Conservation (phyloP, 1,139 yeast species). For the Fermentozyma sake region DNA sequence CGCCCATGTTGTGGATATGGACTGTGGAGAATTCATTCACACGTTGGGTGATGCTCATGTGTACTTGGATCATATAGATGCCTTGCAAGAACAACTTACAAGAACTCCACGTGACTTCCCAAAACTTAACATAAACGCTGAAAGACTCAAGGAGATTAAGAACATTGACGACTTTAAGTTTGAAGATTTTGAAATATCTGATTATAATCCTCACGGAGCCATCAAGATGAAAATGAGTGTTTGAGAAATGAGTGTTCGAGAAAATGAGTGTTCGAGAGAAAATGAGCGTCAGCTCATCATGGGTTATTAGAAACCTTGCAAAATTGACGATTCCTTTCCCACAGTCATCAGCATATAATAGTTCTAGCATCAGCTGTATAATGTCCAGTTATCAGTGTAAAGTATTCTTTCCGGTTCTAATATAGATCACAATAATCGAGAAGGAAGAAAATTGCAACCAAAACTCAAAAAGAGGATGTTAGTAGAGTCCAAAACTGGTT, state of each 20-base stretch:
- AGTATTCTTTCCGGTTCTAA: too few relatives aligned
- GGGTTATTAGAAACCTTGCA: too few relatives aligned
- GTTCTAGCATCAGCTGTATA: too few relatives aligned
- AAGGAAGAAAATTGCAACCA: too few relatives aligned
- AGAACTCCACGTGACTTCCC: slow-evolving; percentile 83
- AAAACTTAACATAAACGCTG: slow-evolving; percentile 61
- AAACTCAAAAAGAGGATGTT: too few relatives aligned
- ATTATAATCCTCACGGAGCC: slow-evolving; percentile 75
- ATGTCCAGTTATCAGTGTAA: too few relatives aligned
- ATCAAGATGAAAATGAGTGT: slow-evolving; percentile 86
- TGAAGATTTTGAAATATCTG: slow-evolving; percentile 80
- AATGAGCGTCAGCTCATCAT: too few relatives aligned
- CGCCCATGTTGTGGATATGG: slow-evolving; percentile 90
- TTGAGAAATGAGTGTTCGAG: slow-evolving; percentile 13
- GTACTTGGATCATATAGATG: slow-evolving; percentile 87
- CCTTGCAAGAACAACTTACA: slow-evolving; percentile 69
- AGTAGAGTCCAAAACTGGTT: too few relatives aligned
- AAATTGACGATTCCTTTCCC: too few relatives aligned
- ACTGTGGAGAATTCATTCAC: slow-evolving; percentile 91
- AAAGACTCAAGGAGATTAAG: slow-evolving; percentile 42
- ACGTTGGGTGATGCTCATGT: slow-evolving; percentile 97
- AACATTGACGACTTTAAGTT: slow-evolving; percentile 81
- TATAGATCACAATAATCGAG: too few relatives aligned
- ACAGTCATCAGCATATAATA: too few relatives aligned
- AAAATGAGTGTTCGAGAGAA: slow-evolving; percentile 2